Percentiles rank a stretch among this genome's conserved stretches.
These are phyloP conservation scores for Crucihimalaya himalaica DNA, from an alignment of 345 rosid species.

Conservation along the genomic window DNA sequence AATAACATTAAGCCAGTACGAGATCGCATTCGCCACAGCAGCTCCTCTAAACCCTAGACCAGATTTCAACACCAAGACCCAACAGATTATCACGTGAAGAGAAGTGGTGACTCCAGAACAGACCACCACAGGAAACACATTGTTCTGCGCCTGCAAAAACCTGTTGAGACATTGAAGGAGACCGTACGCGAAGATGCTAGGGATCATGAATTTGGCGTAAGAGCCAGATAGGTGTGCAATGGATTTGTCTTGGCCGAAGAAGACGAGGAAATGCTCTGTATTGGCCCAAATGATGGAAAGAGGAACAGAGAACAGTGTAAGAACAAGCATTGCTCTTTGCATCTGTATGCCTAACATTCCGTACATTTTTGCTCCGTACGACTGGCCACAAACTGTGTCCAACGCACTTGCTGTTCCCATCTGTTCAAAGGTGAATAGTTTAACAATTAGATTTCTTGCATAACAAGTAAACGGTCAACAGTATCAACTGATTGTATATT, in stretches of 20 bases:
- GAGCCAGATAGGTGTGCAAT: slow-evolving; percentile 27
- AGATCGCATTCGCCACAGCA: slow-evolving; percentile 34
- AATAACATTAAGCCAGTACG: slow-evolving; percentile 38
- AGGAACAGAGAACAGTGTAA: slow-evolving; percentile 49
- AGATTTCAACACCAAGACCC: slow-evolving; percentile 33
- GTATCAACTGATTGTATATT: background rate
- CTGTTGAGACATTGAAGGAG: slow-evolving; percentile 65
- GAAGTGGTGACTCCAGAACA: slow-evolving; percentile 29
- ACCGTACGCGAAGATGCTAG: slow-evolving; percentile 56
- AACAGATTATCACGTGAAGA: slow-evolving; percentile 33
- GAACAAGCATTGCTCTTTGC: slow-evolving; percentile 67
- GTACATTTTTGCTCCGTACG: slow-evolving; percentile 68
- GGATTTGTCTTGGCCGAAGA: slow-evolving; percentile 45
- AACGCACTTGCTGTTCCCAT: slow-evolving; percentile 70
- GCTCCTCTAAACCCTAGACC: slow-evolving; percentile 40
- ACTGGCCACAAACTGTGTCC: slow-evolving; percentile 73
- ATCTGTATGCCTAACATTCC: slow-evolving; percentile 65
- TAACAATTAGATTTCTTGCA: slow-evolving; percentile 1
- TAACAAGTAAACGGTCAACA: background rate
- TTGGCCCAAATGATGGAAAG: slow-evolving; percentile 58
- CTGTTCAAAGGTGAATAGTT: slow-evolving; percentile 32
- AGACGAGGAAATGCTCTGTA: slow-evolving; percentile 48
- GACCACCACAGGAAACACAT: slow-evolving; percentile 48
- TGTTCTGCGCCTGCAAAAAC: slow-evolving; percentile 64
- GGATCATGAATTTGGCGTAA: slow-evolving; percentile 62